These are phyloP conservation scores for Colletotrichum viniferum DNA, from an alignment of 2,329 filamentous ascomycete species.

Conservation along the genomic window DNA sequence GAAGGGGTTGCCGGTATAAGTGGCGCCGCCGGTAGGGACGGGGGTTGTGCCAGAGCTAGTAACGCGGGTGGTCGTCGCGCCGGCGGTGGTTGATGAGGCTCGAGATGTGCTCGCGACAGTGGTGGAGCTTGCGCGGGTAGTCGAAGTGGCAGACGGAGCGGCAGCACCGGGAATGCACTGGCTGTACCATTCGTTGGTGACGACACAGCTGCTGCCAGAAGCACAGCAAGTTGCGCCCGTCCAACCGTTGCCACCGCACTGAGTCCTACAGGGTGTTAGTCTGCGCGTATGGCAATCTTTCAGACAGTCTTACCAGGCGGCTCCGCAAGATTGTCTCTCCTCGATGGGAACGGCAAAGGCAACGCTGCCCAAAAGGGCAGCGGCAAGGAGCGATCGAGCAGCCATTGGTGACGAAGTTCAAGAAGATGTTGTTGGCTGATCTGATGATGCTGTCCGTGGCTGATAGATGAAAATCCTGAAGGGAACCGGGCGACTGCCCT, in stretches of 20 bases:
- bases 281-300: background rate
- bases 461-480: background rate
- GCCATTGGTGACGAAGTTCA: conserved; percentile 12
- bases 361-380: conserved; percentile 23
- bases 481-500: background rate
- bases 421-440: background rate
- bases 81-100: conserved; percentile 37
- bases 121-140: conserved; percentile 23
- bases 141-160: conserved; percentile 23
- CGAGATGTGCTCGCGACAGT: conserved; percentile 34
- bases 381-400: conserved; percentile 12
- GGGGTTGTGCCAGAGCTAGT: conserved; percentile 26
- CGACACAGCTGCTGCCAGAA: conserved; percentile 41
- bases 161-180: conserved; percentile 36
- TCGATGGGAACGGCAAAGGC: conserved; percentile 46
- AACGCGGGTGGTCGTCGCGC: conserved; percentile 26
- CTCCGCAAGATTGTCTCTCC: conserved; percentile 43
- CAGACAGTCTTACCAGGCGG: conserved; percentile 32
- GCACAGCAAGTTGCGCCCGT: conserved; percentile 48
- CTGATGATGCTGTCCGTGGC: background rate
- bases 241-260: conserved; percentile 52
- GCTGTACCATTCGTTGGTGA: conserved; percentile 40
- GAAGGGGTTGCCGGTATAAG: conserved; percentile 60
- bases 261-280: conserved; percentile 28
- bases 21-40: conserved; percentile 38